Evolutionary conservation across 1,139 yeast species (phyloP).

Genomic region (Geotrichum reessii): DNA sequence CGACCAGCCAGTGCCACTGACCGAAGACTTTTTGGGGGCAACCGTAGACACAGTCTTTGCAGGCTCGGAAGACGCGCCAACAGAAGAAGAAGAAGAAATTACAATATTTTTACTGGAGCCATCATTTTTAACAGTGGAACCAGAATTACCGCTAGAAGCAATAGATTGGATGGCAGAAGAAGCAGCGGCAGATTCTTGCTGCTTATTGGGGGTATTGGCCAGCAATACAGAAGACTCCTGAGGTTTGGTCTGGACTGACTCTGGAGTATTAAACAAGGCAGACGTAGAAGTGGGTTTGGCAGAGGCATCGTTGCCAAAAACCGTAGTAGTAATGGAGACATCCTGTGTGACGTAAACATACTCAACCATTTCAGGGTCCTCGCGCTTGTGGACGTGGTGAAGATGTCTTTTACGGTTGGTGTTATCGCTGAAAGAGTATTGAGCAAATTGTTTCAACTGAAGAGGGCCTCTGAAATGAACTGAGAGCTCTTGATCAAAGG

Average conservation of each 20-base stretch:
- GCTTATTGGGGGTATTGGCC: background rate
- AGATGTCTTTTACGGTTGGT: constrained; percentile 43
- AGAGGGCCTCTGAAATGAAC: constrained; percentile 95
- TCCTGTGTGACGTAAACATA: constrained; percentile 36
- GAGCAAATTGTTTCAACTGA: constrained; percentile 70
- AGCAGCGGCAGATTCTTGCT: constrained; percentile 19
- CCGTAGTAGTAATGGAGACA: constrained; percentile 71
- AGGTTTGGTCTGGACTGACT: constrained; percentile 17
- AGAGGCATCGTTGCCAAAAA: constrained; percentile 32
- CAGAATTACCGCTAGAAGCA: constrained; percentile 23
- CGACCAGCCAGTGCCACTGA: constrained; percentile 51
- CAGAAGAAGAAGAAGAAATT: constrained; percentile 13
- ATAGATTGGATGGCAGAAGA: constrained; percentile 24
- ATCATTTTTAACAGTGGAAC: constrained; percentile 22
- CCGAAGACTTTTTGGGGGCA: constrained; percentile 25
- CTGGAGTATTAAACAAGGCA: constrained; percentile 22
- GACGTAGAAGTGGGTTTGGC: constrained; percentile 22
- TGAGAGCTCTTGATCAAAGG: constrained; percentile 81
- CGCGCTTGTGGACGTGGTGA: constrained; percentile 57
- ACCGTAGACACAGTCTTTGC: too few species aligned
- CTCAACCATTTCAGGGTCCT: constrained; percentile 28
- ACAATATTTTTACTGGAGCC: constrained; percentile 14
- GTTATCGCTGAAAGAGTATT: constrained; percentile 41
- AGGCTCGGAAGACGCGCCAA: too few species aligned
- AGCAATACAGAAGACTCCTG: constrained; percentile 19